phyloP scores from a whole-genome alignment of 1,139 yeast species.

The Geotrichum bryndzae region DNA sequence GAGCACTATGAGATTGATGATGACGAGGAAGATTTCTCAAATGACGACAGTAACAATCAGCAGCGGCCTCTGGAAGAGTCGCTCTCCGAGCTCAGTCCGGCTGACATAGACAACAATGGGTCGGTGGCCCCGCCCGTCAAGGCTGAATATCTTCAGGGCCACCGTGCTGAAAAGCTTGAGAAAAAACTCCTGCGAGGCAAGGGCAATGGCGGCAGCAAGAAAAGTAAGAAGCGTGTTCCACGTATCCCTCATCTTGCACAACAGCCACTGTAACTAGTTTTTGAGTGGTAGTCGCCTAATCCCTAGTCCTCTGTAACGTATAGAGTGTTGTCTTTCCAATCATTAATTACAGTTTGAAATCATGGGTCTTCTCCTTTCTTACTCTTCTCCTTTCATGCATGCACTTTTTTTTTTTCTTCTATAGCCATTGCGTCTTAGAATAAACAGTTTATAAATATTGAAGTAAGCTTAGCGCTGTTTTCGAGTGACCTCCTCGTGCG shows the following conservation, averaged over 20 bases:
- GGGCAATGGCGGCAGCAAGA: neutral
- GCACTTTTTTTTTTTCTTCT: neutral
- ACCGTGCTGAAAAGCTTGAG: neutral
- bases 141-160: constrained; percentile 2
- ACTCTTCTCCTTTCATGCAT: neutral
- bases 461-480: no score
- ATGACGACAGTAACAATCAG: neutral
- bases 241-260: neutral
- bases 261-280: neutral
- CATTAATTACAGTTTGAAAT: neutral
- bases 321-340: neutral
- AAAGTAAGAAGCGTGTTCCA: neutral
- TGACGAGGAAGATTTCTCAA: neutral
- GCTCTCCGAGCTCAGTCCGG: neutral
- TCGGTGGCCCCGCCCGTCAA: neutral
- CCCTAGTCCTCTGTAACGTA: neutral
- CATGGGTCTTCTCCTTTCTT: neutral
- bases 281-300: neutral
- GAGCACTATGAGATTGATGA: neutral
- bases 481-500: neutral
- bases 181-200: neutral
- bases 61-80: neutral
- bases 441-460: neutral
- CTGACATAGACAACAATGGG: neutral
- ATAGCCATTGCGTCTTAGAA: neutral